These are phyloP conservation scores for Hymenoscyphus linearis DNA, from an alignment of 2,329 filamentous ascomycete genomes.

Conservation along the genomic window DNA sequence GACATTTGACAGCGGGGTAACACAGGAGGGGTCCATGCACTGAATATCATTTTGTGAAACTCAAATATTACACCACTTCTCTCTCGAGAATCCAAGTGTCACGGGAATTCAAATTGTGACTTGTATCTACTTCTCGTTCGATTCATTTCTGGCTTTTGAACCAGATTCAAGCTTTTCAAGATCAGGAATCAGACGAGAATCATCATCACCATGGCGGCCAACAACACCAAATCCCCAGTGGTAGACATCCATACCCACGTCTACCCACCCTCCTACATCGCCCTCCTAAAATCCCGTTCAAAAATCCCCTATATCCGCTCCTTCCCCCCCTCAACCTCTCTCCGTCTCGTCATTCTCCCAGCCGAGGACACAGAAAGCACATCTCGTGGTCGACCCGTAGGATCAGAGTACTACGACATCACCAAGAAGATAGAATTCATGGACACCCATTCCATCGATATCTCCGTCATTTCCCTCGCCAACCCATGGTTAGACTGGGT, in stretches of 20 bases:
- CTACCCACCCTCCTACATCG: slow-evolving; percentile 60
- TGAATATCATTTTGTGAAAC: neutral
- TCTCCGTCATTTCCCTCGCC: slow-evolving; percentile 80
- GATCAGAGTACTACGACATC: slow-evolving; percentile 76
- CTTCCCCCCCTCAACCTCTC: slow-evolving; percentile 51
- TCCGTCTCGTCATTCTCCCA: slow-evolving; percentile 63
- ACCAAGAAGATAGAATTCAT: slow-evolving; percentile 80
- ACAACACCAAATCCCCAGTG: slow-evolving; percentile 36
- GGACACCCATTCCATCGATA: slow-evolving; percentile 74
- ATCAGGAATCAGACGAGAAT: neutral
- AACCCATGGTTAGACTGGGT: slow-evolving; percentile 95
- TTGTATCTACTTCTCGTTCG: neutral
- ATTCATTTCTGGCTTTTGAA: neutral
- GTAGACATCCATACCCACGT: slow-evolving; percentile 68
- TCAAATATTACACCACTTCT: neutral
- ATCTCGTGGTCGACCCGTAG: slow-evolving; percentile 74
- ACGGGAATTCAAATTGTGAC: neutral
- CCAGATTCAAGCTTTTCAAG: neutral
- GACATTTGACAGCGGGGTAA: neutral
- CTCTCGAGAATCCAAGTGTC: neutral
- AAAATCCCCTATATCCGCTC: slow-evolving; percentile 67
- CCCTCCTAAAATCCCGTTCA: slow-evolving; percentile 52
- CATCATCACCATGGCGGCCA: slow-evolving; percentile 17
- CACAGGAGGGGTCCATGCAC: neutral
- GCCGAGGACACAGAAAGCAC: slow-evolving; percentile 49